These are phyloP conservation scores for Eucalyptus curtisii DNA, from an alignment of 345 rosid species.

Conservation along the genomic window DNA sequence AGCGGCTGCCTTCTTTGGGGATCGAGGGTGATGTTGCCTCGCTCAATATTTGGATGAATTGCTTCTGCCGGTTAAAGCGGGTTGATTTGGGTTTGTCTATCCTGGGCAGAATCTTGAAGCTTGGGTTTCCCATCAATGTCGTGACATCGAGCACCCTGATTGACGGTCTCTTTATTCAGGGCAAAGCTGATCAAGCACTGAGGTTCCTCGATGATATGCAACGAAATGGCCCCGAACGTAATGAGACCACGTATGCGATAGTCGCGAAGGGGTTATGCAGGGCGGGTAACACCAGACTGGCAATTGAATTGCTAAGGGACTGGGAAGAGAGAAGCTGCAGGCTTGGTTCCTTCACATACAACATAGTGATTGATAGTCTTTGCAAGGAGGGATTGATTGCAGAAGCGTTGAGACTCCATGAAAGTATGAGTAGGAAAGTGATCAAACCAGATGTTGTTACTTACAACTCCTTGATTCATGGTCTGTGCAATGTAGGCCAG, in stretches of 20 bases:
- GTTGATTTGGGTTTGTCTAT: background rate
- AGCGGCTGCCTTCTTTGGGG: background rate
- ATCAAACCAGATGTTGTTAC: background rate
- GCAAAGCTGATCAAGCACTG: background rate
- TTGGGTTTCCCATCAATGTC: background rate
- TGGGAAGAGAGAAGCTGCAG: background rate
- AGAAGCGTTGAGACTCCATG: background rate
- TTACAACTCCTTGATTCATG: background rate
- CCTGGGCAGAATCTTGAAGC: background rate
- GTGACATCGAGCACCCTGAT: background rate
- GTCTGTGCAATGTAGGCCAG: background rate
- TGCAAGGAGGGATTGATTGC: background rate
- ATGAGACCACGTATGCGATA: background rate
- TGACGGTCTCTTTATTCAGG: background rate
- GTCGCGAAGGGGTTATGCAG: background rate
- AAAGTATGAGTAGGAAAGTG: background rate
- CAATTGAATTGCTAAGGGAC: background rate
- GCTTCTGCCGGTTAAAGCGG: background rate
- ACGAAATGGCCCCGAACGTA: fast-evolving
- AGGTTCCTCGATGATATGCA: background rate
- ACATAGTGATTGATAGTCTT: background rate
- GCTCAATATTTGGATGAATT: background rate
- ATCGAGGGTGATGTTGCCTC: background rate
- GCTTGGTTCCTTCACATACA: background rate
- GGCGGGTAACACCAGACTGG: background rate